Base-by-base conservation (phyloP, 169 alveolate species). In the Plasmodium coatneyi region DNA sequence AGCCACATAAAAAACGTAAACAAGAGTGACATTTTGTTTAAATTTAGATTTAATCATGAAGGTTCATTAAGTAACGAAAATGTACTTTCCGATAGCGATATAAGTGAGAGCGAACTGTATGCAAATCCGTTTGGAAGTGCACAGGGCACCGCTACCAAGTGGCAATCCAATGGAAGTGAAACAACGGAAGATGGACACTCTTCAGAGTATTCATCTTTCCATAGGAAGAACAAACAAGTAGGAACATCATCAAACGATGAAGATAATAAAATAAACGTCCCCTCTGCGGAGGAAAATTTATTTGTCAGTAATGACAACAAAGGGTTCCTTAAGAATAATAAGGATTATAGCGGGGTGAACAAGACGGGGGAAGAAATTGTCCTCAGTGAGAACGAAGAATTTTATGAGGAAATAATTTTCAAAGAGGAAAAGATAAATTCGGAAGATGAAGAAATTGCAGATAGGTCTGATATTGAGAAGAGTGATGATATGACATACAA, bases 341-440 rank as follows among this genome's bases (percentile, higher is more conserved):
- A 81, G 5, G 36, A 81, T 12, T 7, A 4, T 52, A 54, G 0
- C 3, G 39, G 39, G 12, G 34, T 32, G 16, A 79, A 87, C 46
- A 36, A 36, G 39, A 78, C 41, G 7, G 19, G 3, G 4, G 89
- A 87, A 56, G 93, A 87, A 60, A 28, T 54, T 22, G 7, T 56
- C 41, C 52, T 87, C 66, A 87, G 93, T 79, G 93, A 87, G 71
- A 87, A 87, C 54, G 90, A 79, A 87, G 93, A 87, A 66, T 87
- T 87, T 87, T 87, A 78, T 39, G 30, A 79, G 25, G 78, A 87
- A 25, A 28, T 87, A 34, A 54, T 36, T 56, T 36, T 71, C 39
- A 28, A 54, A 5, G 92, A 84, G 34, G 34, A 25, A 72, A 28
- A 49, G 41, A 52, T 34, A 74, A 25, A 74, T 30, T 5, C 52